Evolutionary conservation across 306 rosid species (phyloP).

Genomic region (Quercus engelmannii): DNA sequence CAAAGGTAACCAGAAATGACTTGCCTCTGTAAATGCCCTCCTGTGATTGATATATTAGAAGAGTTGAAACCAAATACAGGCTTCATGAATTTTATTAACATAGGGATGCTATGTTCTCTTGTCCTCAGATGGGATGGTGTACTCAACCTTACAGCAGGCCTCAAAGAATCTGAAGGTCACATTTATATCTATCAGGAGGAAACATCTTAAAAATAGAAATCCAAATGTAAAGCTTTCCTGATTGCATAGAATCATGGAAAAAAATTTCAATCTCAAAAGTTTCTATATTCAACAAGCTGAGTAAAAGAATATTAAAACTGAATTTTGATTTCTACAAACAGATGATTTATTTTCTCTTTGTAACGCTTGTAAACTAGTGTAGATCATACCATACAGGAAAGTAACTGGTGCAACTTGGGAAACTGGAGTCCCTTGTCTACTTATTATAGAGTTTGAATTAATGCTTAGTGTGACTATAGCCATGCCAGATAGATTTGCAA

Average conservation of each 20-base stretch:
- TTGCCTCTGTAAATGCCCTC: constrained; percentile 72
- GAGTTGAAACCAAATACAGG: constrained; percentile 83
- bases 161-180: constrained; percentile 59
- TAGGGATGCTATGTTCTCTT: constrained; percentile 49
- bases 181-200: constrained; percentile 11
- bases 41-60: constrained; percentile 61
- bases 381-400: constrained; percentile 68
- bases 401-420: constrained; percentile 68
- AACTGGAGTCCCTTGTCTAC: constrained; percentile 76
- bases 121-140: constrained; percentile 66
- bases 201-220: background rate
- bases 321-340: background rate
- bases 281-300: background rate
- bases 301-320: background rate
- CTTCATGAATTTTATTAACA: constrained; percentile 55
- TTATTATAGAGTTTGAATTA: constrained; percentile 53
- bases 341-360: background rate
- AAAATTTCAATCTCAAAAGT: background rate
- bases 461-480: constrained; percentile 59
- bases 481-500: constrained; percentile 49
- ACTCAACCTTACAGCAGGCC: constrained; percentile 78
- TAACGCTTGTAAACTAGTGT: background rate
- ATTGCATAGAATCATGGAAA: background rate
- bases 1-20: constrained; percentile 16
- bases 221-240: background rate